These are phyloP conservation scores for Alternaria sp. DNA, from an alignment of 2,329 filamentous ascomycete genomes.

Conservation along the genomic window DNA sequence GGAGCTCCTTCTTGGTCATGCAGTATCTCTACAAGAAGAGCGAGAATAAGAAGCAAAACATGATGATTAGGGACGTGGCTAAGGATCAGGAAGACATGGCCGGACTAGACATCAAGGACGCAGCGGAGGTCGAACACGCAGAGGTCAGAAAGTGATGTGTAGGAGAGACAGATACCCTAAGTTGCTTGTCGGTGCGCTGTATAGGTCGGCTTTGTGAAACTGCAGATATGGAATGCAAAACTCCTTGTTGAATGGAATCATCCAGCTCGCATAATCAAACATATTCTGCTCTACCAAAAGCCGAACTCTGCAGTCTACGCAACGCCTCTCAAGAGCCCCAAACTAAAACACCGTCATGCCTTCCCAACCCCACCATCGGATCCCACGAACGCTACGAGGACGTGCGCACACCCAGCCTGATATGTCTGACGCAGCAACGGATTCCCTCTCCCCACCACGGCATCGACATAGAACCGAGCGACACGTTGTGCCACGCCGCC, in stretches of 20 bases:
- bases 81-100: conserved; percentile 38
- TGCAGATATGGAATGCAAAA: background rate
- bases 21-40: conserved; percentile 47
- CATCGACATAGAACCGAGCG: background rate
- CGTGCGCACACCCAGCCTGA: background rate
- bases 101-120: conserved; percentile 27
- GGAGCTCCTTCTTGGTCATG: conserved; percentile 51
- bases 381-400: background rate
- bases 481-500: background rate
- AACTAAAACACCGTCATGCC: background rate
- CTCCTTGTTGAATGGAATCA: background rate
- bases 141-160: conserved; percentile 21
- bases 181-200: background rate
- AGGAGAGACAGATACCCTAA: too few relatives aligned
- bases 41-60: conserved; percentile 30
- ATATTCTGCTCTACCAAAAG: background rate
- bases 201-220: background rate
- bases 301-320: background rate
- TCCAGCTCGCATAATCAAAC: background rate
- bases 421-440: background rate
- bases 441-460: background rate
- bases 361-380: background rate
- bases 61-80: conserved; percentile 12
- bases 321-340: background rate
- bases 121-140: conserved; percentile 29